Percentiles rank a stretch among this genome's conserved stretches.
Conservation (phyloP, 2,329 filamentous ascomycete species). For the Fusarium compactum region DNA sequence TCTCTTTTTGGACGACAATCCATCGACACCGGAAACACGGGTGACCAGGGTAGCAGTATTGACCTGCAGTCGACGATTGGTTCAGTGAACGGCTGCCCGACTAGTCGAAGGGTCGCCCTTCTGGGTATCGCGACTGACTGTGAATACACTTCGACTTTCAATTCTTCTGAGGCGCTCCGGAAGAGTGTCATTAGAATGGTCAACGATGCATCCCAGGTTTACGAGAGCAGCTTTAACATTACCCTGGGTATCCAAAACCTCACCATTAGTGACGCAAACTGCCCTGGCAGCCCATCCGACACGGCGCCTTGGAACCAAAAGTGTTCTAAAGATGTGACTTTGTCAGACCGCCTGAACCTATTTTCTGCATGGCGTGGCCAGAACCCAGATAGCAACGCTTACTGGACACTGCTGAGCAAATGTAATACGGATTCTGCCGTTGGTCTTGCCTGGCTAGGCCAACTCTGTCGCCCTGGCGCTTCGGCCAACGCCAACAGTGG, state of each 20-base stretch:
- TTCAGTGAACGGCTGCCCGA: constrained; percentile 84
- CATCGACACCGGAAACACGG: constrained; percentile 72
- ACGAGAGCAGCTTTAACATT: constrained; percentile 94
- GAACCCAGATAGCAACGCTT: constrained; percentile 83
- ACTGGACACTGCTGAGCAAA: constrained; percentile 89
- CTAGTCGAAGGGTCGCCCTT: constrained; percentile 89
- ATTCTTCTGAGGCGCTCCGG: constrained; percentile 69
- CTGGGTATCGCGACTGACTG: constrained; percentile 95
- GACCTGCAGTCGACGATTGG: constrained; percentile 86
- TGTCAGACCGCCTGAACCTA: constrained; percentile 83
- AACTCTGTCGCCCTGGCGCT: constrained; percentile 77
- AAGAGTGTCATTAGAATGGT: constrained; percentile 85
- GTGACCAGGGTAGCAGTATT: constrained; percentile 77
- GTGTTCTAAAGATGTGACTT: constrained; percentile 73
- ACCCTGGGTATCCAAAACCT: constrained; percentile 90
- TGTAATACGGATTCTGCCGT: constrained; percentile 88
- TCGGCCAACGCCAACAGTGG: constrained; percentile 63
- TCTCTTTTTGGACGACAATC: constrained; percentile 80
- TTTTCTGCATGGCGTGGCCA: constrained; percentile 91
- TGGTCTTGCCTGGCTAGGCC: constrained; percentile 91
- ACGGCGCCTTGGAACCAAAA: constrained; percentile 86
- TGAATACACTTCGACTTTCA: constrained; percentile 81
- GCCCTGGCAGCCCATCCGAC: constrained; percentile 75
- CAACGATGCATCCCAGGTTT: constrained; percentile 87
- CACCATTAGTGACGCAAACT: constrained; percentile 79